Base-by-base conservation (phyloP, 441 rosid genomes). In the Adansonia grandidieri region DNA sequence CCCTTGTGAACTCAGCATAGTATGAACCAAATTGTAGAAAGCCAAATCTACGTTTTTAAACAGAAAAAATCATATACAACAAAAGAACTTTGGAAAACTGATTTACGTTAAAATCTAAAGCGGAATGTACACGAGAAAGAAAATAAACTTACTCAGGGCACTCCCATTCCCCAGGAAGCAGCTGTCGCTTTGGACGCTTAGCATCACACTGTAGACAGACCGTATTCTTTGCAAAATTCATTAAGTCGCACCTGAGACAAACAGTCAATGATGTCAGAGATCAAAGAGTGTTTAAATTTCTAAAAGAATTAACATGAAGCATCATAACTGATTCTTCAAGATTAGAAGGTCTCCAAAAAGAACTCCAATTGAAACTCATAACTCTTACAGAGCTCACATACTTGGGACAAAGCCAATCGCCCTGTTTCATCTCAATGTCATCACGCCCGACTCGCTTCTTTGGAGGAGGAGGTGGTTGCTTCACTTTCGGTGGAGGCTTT, bases 151-250 rank as follows among this genome's bases (percentile, higher is more conserved):
- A 96, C 99, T 88, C 90, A 0, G 97, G 97, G 85, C 99, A 96
- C 87, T 94, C 99, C 99, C 99, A 96, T 87, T 96, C 99, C 79
- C 99, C 99, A 11, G 98, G 99, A 84, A 96, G 98, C 78, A 96
- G 84, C 87, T 96, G 96, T 75, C 97, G 89, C 90, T 96, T 94
- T 10, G 97, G 97, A 78, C 93, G 90, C 88, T 96, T 94, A 32
- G 97, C 99, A 84, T 94, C 99, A 83, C 99, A 96, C 79, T 92
- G 98, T 67, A 94, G 89, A 89, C 99, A 96, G 64, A 89, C 88
- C 0, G 92, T 83, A 81, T 96, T 96, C 90, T 94, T 96, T 19
- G 97, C 97, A 37, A 96, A 96, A 83, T 96, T 96, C 97, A 96
- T 89, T 88, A 96, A 96, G 80, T 94, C 93, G n/a, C 98, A 96